A percentile compares a stretch with the other conserved stretches of the same genome.
These are phyloP conservation scores for Aspergillus nomiae DNA, from an alignment of 2,329 filamentous ascomycete genomes.

Conservation along the genomic window DNA sequence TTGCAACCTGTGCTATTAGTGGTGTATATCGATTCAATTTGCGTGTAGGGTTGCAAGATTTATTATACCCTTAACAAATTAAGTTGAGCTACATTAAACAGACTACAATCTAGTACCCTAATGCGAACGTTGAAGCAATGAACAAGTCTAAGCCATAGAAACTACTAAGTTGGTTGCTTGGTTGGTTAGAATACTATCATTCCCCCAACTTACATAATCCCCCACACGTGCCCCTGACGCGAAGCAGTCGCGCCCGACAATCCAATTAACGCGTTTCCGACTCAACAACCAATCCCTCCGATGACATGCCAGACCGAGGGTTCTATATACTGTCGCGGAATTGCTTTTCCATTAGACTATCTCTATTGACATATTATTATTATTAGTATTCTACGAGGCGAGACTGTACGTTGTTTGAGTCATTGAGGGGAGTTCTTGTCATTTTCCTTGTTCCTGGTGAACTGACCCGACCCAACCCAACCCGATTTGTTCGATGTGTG, in stretches of 20 bases:
- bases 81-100: not conserved
- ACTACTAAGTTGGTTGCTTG: too few relatives aligned
- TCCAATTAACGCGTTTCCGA: constrained; percentile 25
- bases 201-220: constrained; percentile 12
- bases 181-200: not conserved
- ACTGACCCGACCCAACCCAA: not conserved
- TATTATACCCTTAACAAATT: not conserved
- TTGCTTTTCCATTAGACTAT: not conserved
- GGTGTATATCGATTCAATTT: constrained; percentile 10
- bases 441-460: not conserved
- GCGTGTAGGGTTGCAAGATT: not conserved
- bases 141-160: too few relatives aligned
- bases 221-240: constrained; percentile 16
- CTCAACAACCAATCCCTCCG: not conserved
- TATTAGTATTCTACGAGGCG: not conserved
- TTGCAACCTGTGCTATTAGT: not conserved
- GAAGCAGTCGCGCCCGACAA: constrained; percentile 14
- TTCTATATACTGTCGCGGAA: not conserved
- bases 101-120: not conserved
- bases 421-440: not conserved
- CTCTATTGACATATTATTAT: not conserved
- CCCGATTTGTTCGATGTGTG: not conserved
- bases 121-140: too few relatives aligned
- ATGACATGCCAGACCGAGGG: not conserved
- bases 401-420: not conserved